A percentile compares a stretch with the other conserved stretches of the same genome.
Conservation (phyloP, 2,329 filamentous ascomycete genomes). For the Macrophomina phaseolina region DNA sequence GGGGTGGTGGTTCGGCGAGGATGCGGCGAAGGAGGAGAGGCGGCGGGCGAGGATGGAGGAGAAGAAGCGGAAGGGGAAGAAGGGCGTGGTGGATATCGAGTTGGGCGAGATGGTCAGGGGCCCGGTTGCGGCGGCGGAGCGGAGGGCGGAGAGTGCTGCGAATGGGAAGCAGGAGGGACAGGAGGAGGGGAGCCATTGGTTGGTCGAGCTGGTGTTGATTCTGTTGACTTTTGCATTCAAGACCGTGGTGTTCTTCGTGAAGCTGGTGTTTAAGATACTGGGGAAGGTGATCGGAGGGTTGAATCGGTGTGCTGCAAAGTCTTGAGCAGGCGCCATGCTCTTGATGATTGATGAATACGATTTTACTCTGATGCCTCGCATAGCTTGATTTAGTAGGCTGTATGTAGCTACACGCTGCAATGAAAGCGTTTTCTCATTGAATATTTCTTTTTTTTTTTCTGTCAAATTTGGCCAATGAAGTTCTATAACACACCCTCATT, state of each 20-base stretch:
- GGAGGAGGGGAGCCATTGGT: conserved; percentile 34
- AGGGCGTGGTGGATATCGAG: conserved; percentile 29
- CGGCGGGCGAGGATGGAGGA: background rate
- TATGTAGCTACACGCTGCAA: background rate
- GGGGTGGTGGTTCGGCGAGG: conserved; percentile 28
- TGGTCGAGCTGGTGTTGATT: conserved; percentile 47
- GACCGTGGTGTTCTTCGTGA: conserved; percentile 49
- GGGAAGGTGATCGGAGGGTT: conserved; percentile 47
- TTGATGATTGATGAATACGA: background rate
- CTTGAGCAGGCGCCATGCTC: conserved; percentile 28
- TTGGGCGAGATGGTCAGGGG: background rate
- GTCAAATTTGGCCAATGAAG: no score
- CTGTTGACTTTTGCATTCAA: conserved; percentile 51
- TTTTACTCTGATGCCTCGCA: background rate
- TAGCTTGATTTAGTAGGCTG: background rate
- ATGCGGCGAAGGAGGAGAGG: conserved; percentile 14
- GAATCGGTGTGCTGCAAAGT: conserved; percentile 43
- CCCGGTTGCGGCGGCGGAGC: background rate
- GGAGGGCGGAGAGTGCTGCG: background rate
- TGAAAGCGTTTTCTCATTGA: no score
- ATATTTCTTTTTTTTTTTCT: no score
- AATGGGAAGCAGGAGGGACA: background rate
- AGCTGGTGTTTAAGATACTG: conserved; percentile 49
- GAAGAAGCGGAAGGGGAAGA: background rate
- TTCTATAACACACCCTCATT: no score